Evolutionary conservation across 2,329 filamentous ascomycete genomes (phyloP).

Genomic region (Colletotrichum salicis): DNA sequence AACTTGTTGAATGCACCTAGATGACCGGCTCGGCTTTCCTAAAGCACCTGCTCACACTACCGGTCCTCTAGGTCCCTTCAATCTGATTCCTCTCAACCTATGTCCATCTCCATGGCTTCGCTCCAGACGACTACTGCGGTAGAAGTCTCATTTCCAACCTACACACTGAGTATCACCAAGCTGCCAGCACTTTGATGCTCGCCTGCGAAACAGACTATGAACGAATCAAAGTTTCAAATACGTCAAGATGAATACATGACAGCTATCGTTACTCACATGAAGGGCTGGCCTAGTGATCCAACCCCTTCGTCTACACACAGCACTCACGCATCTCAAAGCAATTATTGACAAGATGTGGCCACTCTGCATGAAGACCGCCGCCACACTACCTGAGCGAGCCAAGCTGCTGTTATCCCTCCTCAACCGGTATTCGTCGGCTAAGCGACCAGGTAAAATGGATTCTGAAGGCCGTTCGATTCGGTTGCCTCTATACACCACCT

Average conservation of each 20-base stretch:
- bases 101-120: neutral
- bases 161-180: neutral
- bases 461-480: constrained; percentile 32
- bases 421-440: constrained; percentile 30
- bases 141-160: neutral
- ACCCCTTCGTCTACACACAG: neutral
- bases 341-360: constrained; percentile 38
- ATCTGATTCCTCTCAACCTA: too few species aligned
- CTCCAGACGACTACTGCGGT: neutral
- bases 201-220: constrained; percentile 40
- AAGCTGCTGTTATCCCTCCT: constrained; percentile 36
- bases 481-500: neutral
- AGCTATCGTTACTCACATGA: constrained; percentile 9
- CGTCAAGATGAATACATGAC: constrained; percentile 33
- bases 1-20: too few species aligned
- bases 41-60: neutral
- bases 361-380: constrained; percentile 35
- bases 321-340: neutral
- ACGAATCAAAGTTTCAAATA: constrained; percentile 35
- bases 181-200: constrained; percentile 39
- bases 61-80: too few species aligned
- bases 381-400: constrained; percentile 38
- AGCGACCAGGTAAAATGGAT: constrained; percentile 38
- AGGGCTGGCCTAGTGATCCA: constrained; percentile 22
- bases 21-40: neutral